These are phyloP conservation scores for Trypanosomatidae sp. DNA, from an alignment of 208 protist species.

Conservation along the genomic window DNA sequence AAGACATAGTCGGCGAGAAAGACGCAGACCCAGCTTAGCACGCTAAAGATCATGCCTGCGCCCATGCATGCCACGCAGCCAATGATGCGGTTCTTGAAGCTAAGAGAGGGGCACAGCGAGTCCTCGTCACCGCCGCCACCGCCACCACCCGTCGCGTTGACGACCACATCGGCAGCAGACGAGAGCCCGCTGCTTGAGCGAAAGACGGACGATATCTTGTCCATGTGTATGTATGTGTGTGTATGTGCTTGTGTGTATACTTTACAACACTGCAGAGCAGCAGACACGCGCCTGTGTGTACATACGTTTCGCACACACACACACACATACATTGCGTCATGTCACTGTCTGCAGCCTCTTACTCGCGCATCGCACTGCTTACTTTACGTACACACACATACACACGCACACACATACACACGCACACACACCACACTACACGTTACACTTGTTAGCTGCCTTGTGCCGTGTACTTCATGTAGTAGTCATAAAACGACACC, in stretches of 20 bases:
- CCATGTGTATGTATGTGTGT: conserved; percentile 12
- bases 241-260: background rate
- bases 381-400: conserved; percentile 1
- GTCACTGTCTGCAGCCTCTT: too few species aligned
- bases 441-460: conserved; percentile 14
- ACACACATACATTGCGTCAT: background rate
- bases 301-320: background rate
- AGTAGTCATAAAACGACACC: conserved; percentile 64
- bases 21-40: conserved; percentile 53
- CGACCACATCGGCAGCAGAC: too few species aligned
- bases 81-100: conserved; percentile 53
- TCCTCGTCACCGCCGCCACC: conserved; percentile 15
- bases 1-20: conserved; percentile 40
- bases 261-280: background rate
- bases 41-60: conserved; percentile 32
- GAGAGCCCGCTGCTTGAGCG: conserved; percentile 6
- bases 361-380: background rate
- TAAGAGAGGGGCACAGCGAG: conserved; percentile 60
- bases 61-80: conserved; percentile 35
- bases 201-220: conserved; percentile 33
- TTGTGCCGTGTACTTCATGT: conserved; percentile 65
- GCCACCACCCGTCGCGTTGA: too few species aligned
- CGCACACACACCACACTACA: too few species aligned
- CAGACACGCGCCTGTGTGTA: too few species aligned
- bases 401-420: background rate